phyloP scores from a whole-genome alignment of 2,329 filamentous ascomycete genomes.

The Colletotrichum filicis region DNA sequence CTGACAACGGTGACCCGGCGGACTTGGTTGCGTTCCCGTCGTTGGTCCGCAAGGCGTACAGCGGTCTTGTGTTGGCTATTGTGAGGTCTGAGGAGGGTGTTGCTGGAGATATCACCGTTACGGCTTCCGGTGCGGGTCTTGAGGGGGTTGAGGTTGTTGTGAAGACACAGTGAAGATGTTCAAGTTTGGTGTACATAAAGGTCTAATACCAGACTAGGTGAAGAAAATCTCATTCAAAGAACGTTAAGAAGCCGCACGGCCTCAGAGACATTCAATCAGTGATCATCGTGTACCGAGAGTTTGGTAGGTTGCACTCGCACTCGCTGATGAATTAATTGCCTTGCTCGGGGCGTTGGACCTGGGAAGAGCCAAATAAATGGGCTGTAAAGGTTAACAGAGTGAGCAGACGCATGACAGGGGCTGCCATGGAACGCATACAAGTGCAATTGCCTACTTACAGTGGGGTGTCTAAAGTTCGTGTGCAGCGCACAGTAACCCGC shows the following conservation, averaged over 20 bases:
- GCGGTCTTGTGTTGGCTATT: slow-evolving; percentile 53
- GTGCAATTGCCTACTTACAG: no score
- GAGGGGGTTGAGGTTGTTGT: slow-evolving; percentile 8
- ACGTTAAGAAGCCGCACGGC: no score
- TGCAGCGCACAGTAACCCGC: no score
- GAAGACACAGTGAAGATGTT: background rate
- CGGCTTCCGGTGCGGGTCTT: slow-evolving; percentile 1
- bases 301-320: background rate
- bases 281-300: background rate
- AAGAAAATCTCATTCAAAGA: background rate
- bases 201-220: background rate
- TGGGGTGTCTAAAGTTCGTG: no score
- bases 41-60: slow-evolving; percentile 51
- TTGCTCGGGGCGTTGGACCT: background rate
- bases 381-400: background rate
- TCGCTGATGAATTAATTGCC: background rate
- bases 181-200: background rate
- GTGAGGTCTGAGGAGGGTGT: slow-evolving; percentile 42
- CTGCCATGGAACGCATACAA: background rate
- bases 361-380: background rate
- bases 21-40: slow-evolving; percentile 56
- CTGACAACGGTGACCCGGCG: slow-evolving; percentile 62
- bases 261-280: background rate
- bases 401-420: background rate
- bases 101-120: slow-evolving; percentile 11